These are phyloP conservation scores for Agrocybe praecox DNA, from an alignment of 768 basidiomycete species.

Conservation along the genomic window DNA sequence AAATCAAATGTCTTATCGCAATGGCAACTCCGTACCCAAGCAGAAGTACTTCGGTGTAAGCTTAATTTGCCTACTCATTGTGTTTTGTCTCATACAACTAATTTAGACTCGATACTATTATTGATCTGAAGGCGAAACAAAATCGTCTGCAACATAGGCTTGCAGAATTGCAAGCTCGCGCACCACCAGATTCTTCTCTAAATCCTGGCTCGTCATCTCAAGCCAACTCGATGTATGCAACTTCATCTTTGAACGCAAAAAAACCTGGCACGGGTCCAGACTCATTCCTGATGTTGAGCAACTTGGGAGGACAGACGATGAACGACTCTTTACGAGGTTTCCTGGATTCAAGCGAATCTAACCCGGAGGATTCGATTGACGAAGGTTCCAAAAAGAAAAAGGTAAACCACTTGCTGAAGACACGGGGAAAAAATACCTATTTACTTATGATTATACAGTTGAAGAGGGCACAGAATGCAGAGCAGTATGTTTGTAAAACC, in stretches of 20 bases:
- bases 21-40: constrained; percentile 80
- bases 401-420: constrained; percentile 32
- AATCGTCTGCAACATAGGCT: constrained; percentile 72
- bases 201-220: constrained; percentile 20
- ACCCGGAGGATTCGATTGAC: constrained; percentile 46
- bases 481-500: constrained; percentile 86
- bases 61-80: not conserved
- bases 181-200: constrained; percentile 24
- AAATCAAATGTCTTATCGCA: constrained; percentile 68
- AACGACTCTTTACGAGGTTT: not conserved
- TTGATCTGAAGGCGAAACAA: constrained; percentile 90
- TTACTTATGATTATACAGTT: not conserved
- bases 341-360: constrained; percentile 4
- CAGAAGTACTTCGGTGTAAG: constrained; percentile 69
- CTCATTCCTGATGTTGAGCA: not conserved
- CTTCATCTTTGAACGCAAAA: constrained; percentile 28
- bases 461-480: constrained; percentile 51
- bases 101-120: constrained; percentile 64
- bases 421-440: not conserved
- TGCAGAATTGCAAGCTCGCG: constrained; percentile 37
- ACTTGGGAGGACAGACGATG: constrained; percentile 1
- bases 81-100: not conserved
- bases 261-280: not conserved
- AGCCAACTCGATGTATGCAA: constrained; percentile 35
- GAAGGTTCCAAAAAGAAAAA: constrained; percentile 66